Base-by-base conservation (phyloP, 257 asterid species). In the Echium plantagineum region DNA sequence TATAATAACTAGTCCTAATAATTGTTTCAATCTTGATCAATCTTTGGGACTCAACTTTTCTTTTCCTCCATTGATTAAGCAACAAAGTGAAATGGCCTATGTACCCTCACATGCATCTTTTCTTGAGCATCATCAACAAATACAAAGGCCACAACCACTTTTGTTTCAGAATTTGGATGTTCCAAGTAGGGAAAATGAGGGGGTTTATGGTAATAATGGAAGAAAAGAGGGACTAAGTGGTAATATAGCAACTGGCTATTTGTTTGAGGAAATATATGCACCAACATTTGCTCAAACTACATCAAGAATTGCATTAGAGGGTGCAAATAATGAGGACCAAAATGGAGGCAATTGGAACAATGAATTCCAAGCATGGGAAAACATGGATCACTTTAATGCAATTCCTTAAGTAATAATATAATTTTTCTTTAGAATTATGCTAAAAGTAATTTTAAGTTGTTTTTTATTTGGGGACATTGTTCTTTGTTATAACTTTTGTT, bases 161-260 rank as follows among this genome's bases (percentile, higher is more conserved):
- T 59, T 78, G 73, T 85, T 87, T 56, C 86, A 82, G 47, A 84
- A 79, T 55, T 60, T 85, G 62, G 94, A 91, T 18, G 63, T 71
- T 46, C 66, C 76, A 38, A 67, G 69, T 55, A 21, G 72, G 7
- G 72, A 72, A 52, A 63, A 67, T 26, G 57, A n/a, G n/a, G n/a
- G 60, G 57, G 62, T 62, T 46, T 32, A 47, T 10, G 65, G 10
- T 30, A 68, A 49, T 30, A 66, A 61, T 32, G 69, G 80, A 31
- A 72, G 84, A 55, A 75, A 67, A 66, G 84, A 77, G 16, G 71
- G 66, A 21, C 57, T 31, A 48, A 58, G 26, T 56, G 81, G 78
- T 20, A 71, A 68, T 55, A 52, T 78, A 28, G 72, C 85, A 7
- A 84, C 96, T 3, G 95, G 81, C 63, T 90, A 90, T 95, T 83